phyloP scores from a whole-genome alignment of 345 rosid species.

The Viola odorata region DNA sequence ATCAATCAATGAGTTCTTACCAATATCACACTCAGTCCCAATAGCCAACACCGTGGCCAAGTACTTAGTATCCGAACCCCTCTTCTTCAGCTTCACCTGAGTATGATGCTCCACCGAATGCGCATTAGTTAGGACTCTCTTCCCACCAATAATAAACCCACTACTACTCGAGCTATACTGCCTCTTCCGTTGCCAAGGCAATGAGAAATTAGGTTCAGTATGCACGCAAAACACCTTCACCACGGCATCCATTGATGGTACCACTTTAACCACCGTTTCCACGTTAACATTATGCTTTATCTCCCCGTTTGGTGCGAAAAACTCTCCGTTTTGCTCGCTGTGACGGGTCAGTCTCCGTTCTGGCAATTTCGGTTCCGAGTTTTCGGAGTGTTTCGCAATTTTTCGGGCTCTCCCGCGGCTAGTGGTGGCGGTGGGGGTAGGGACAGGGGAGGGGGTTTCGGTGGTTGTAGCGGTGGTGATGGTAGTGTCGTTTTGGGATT shows the following conservation, averaged over 20 bases:
- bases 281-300: conserved; percentile 15
- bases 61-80: conserved; percentile 89
- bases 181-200: conserved; percentile 87
- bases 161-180: conserved; percentile 88
- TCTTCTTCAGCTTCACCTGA: conserved; percentile 83
- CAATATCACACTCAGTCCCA: conserved; percentile 92
- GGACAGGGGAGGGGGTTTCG: conserved; percentile 13
- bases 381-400: conserved; percentile 24
- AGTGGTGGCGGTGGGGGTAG: conserved; percentile 27
- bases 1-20: conserved; percentile 25
- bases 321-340: conserved; percentile 37
- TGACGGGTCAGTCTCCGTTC: conserved; percentile 32
- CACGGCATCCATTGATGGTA: conserved; percentile 84
- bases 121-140: conserved; percentile 81
- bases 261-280: conserved; percentile 39
- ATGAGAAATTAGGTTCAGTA: conserved; percentile 85
- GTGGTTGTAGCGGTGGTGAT: conserved; percentile 24
- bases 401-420: conserved; percentile 45
- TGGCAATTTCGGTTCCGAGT: conserved; percentile 17
- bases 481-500: conserved; percentile 10
- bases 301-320: conserved; percentile 10
- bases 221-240: conserved; percentile 92
- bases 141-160: conserved; percentile 67
- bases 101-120: conserved; percentile 93
- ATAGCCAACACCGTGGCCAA: conserved; percentile 82